These are phyloP conservation scores for Geranomyces michiganensis DNA, from an alignment of 192 early-diverging fungal genomes.

Conservation along the genomic window DNA sequence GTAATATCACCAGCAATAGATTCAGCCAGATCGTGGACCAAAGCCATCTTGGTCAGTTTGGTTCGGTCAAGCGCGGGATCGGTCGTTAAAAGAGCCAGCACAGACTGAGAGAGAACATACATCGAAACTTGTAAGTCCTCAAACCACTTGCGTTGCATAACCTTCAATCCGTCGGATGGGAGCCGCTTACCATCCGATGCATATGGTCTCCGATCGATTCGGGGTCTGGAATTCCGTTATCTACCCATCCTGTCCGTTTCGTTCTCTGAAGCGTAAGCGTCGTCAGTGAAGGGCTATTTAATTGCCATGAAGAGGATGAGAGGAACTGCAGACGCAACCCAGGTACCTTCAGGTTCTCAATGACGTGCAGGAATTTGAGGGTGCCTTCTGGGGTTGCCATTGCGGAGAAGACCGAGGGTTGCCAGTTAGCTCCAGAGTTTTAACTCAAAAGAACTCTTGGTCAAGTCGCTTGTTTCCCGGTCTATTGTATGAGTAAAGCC, in stretches of 20 bases:
- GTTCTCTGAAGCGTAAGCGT: slow-evolving; percentile 62
- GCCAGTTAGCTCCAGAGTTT: no score
- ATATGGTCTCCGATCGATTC: slow-evolving; percentile 96
- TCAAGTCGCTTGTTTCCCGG: no score
- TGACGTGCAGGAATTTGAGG: slow-evolving; percentile 72
- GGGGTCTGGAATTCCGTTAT: slow-evolving; percentile 64
- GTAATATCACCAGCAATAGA: slow-evolving; percentile 88
- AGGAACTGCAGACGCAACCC: neutral
- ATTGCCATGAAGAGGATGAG: neutral
- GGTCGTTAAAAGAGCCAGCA: slow-evolving; percentile 83
- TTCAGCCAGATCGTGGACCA: slow-evolving; percentile 94
- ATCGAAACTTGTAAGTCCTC: no score
- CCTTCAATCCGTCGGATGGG: no score
- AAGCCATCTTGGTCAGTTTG: slow-evolving; percentile 72
- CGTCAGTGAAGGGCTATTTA: neutral
- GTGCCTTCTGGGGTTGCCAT: slow-evolving; percentile 25
- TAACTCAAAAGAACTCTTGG: no score
- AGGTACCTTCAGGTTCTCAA: slow-evolving; percentile 78
- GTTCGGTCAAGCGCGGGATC: slow-evolving; percentile 52
- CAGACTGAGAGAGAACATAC: slow-evolving; percentile 33
- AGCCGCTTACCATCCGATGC: slow-evolving; percentile 76
- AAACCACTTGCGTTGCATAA: no score
- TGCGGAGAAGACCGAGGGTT: neutral
- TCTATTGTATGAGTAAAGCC: no score
- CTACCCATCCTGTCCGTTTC: slow-evolving; percentile 92